phyloP scores from a whole-genome alignment of 208 protist species.

The Trypanosoma cruzi region DNA sequence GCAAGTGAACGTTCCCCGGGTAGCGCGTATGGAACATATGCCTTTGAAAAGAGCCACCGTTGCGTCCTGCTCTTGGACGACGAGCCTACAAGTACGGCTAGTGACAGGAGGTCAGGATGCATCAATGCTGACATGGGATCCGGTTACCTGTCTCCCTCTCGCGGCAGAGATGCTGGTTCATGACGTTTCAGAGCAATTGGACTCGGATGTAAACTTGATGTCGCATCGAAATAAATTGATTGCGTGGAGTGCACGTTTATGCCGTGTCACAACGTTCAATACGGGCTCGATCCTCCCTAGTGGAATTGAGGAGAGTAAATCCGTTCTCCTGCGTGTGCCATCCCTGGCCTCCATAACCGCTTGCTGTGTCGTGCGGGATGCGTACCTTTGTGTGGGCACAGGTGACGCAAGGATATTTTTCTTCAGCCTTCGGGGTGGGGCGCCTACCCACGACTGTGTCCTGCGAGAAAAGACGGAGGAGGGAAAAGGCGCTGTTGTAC shows the following conservation, averaged over 20 bases:
- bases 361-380: conserved; percentile 82
- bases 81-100: conserved; percentile 48
- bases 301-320: conserved; percentile 64
- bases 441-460: conserved; percentile 57
- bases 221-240: conserved; percentile 53
- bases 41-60: conserved; percentile 43
- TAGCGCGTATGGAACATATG: conserved; percentile 44
- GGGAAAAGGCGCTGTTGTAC: conserved; percentile 61
- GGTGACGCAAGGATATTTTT: conserved; percentile 74
- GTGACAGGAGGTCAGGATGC: conserved; percentile 64
- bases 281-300: conserved; percentile 43
- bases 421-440: conserved; percentile 69
- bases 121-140: conserved; percentile 68
- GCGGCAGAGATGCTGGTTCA: conserved; percentile 45
- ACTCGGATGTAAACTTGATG: conserved; percentile 47
- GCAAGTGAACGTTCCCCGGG: conserved; percentile 39
- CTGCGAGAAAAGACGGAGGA: conserved; percentile 43
- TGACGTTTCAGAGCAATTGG: conserved; percentile 19
- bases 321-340: conserved; percentile 60
- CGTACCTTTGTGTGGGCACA: conserved; percentile 79
- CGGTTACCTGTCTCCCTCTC: conserved; percentile 44
- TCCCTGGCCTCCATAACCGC: conserved; percentile 67
- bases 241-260: conserved; percentile 58
- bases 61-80: conserved; percentile 67
- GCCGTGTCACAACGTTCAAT: conserved; percentile 58